These are phyloP conservation scores for Leucocoprinus leucothites DNA, from an alignment of 768 basidiomycete species.

Conservation along the genomic window DNA sequence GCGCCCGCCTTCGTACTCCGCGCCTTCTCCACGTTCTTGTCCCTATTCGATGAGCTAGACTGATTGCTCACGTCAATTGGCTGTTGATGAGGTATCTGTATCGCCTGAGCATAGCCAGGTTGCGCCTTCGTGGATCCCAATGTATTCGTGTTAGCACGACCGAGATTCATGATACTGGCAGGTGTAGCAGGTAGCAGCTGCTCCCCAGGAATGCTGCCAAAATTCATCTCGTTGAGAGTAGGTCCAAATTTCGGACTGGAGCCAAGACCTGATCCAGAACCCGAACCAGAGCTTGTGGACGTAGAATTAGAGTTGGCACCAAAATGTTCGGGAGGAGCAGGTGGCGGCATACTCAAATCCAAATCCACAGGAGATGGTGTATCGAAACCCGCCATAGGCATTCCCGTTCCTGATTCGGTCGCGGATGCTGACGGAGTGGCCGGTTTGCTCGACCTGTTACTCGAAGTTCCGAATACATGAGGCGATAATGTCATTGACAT, in stretches of 20 bases:
- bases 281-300: neutral
- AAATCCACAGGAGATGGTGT: slow-evolving; percentile 83
- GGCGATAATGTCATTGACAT: slow-evolving; percentile 1
- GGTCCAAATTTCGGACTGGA: neutral
- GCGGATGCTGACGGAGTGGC: neutral
- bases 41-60: neutral
- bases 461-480: neutral
- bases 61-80: neutral
- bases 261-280: neutral
- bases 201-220: neutral
- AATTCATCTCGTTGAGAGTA: neutral
- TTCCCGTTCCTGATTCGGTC: slow-evolving; percentile 1
- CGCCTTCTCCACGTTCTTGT: neutral
- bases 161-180: slow-evolving; percentile 89
- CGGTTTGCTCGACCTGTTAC: slow-evolving; percentile 2
- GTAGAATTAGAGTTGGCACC: neutral
- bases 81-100: slow-evolving; percentile 1
- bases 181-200: slow-evolving; percentile 78
- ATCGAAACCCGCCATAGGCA: slow-evolving; percentile 33
- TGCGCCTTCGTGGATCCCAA: neutral
- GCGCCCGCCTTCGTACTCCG: neutral
- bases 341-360: slow-evolving; percentile 77
- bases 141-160: slow-evolving; percentile 40
- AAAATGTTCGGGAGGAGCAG: slow-evolving; percentile 30
- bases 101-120: neutral